These are phyloP conservation scores for Sphagnum tenellum DNA, from an alignment of 225 moss, liverwort and hornwort species.

Conservation along the genomic window DNA sequence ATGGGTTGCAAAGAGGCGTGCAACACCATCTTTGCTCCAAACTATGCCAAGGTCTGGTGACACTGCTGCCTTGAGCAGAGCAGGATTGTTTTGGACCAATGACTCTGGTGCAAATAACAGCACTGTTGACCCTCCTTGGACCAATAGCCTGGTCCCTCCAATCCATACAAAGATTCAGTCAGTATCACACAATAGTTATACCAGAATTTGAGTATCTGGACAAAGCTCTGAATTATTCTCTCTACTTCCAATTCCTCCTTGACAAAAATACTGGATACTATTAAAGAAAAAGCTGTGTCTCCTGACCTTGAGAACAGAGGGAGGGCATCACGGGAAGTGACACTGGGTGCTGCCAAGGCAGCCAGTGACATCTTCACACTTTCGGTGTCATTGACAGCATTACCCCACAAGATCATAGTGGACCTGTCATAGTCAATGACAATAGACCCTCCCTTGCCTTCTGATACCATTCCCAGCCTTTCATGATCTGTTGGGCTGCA, in stretches of 20 bases:
- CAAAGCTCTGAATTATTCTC: too few species aligned
- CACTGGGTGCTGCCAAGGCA: slow-evolving; percentile 40
- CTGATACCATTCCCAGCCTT: slow-evolving; percentile 25
- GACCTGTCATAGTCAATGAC: slow-evolving; percentile 45
- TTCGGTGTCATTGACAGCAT: slow-evolving; percentile 33
- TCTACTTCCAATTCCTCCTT: too few species aligned
- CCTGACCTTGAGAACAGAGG: slow-evolving; percentile 50
- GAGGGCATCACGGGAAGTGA: slow-evolving; percentile 42
- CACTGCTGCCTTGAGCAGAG: slow-evolving; percentile 38
- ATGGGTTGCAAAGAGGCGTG: slow-evolving; percentile 36
- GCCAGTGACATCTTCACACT: slow-evolving; percentile 35
- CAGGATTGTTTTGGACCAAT: slow-evolving; percentile 29
- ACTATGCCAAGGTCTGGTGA: slow-evolving; percentile 50
- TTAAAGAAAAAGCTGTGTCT: not conserved
- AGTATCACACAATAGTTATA: not conserved
- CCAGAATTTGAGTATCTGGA: not conserved
- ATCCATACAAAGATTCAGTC: not conserved
- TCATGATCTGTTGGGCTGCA: slow-evolving; percentile 37
- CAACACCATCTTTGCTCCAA: slow-evolving; percentile 59
- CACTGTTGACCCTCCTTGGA: slow-evolving; percentile 44
- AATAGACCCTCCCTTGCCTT: slow-evolving; percentile 33
- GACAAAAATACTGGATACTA: not conserved
- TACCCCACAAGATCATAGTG: slow-evolving; percentile 48
- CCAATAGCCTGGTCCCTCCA: slow-evolving; percentile 34
- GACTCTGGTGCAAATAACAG: slow-evolving; percentile 55